A percentile compares a stretch with the other conserved stretches of the same genome.
These are phyloP conservation scores for Eucalyptus erythrocorys DNA, from an alignment of 345 rosid species.

Conservation along the genomic window DNA sequence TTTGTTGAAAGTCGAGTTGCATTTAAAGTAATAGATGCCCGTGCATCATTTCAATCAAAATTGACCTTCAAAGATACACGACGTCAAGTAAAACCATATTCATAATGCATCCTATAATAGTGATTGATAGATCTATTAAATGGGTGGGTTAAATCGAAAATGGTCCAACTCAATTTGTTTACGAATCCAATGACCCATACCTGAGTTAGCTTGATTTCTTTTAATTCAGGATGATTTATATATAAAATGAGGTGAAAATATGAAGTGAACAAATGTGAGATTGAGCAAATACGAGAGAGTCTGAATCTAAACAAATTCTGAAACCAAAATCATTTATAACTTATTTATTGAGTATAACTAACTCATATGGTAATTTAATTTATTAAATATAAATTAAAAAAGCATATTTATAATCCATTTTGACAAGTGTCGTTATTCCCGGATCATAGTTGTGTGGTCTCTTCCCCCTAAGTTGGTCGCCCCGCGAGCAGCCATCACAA, in stretches of 20 bases:
- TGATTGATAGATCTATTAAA: background rate
- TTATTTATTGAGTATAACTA: rapidly evolving
- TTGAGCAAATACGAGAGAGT: too few relatives aligned
- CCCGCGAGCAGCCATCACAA: background rate
- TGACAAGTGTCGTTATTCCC: too few relatives aligned
- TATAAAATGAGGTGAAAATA: too few relatives aligned
- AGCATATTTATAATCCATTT: too few relatives aligned
- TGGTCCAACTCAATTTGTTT: background rate
- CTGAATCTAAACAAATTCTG: too few relatives aligned
- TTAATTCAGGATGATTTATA: too few relatives aligned
- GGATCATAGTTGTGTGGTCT: background rate
- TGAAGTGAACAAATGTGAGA: rapidly evolving
- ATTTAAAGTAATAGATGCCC: background rate
- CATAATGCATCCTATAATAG: rapidly evolving
- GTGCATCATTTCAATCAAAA: background rate
- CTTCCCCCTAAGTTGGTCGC: background rate
- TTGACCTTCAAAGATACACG: rapidly evolving
- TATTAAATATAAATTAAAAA: too few relatives aligned
- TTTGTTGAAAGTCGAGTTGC: background rate
- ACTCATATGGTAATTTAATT: too few relatives aligned
- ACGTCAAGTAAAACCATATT: rapidly evolving
- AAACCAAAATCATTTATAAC: too few relatives aligned
- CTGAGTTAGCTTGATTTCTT: rapidly evolving
- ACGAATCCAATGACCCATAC: rapidly evolving
- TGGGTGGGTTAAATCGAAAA: rapidly evolving